These are phyloP conservation scores for Fusarium bactridioides DNA, from an alignment of 2,329 filamentous ascomycete genomes.

Conservation along the genomic window DNA sequence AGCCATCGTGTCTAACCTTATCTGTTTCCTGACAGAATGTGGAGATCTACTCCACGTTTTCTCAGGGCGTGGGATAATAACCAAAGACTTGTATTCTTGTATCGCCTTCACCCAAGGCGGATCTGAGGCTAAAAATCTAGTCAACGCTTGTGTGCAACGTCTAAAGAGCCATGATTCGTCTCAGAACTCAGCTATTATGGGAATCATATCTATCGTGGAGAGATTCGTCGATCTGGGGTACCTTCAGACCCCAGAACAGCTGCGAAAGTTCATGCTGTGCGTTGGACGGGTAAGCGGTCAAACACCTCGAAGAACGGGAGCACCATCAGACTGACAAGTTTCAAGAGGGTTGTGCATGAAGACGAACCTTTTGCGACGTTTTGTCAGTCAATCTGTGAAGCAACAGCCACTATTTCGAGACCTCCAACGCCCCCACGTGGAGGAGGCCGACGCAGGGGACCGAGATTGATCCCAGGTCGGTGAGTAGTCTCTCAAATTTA, in stretches of 20 bases:
- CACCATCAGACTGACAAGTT: rapidly evolving
- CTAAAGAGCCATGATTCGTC: rapidly evolving
- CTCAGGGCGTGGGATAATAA: not conserved
- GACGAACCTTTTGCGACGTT: not conserved
- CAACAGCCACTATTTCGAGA: rapidly evolving
- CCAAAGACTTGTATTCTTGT: not conserved
- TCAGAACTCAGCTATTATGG: too few relatives aligned
- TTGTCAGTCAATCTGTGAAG: not conserved
- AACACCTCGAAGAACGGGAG: rapidly evolving
- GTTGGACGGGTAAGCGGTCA: not conserved
- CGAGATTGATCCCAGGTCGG: rapidly evolving
- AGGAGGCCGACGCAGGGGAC: rapidly evolving
- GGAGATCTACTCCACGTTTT: not conserved
- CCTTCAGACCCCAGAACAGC: not conserved
- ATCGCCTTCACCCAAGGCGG: not conserved
- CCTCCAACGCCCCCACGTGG: not conserved
- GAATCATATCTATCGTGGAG: too few relatives aligned
- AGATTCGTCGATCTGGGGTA: not conserved
- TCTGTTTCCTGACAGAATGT: not conserved
- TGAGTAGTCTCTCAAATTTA: rapidly evolving
- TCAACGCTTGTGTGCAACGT: not conserved
- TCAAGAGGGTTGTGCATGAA: not conserved
- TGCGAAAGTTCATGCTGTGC: not conserved
- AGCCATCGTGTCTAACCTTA: not conserved
- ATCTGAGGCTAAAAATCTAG: not conserved